These are phyloP conservation scores for Lophium mytilinum DNA, from an alignment of 495 filamentous ascomycete species.

Conservation along the genomic window DNA sequence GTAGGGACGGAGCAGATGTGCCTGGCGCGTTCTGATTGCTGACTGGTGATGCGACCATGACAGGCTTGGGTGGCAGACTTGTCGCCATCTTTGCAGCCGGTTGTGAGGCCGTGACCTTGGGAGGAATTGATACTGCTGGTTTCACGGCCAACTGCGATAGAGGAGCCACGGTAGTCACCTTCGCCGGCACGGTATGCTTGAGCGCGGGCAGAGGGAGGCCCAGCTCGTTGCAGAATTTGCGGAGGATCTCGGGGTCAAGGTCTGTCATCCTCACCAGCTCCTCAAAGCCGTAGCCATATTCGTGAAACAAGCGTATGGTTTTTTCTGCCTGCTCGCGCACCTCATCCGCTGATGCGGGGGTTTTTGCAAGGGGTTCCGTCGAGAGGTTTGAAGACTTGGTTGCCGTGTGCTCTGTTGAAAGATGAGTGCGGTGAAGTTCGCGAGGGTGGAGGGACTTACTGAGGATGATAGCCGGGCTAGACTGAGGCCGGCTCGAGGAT, in stretches of 20 bases:
- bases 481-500: too few relatives aligned
- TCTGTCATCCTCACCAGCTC: conserved; percentile 61
- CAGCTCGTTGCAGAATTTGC: conserved; percentile 56
- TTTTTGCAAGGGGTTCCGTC: too few relatives aligned
- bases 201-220: conserved; percentile 22
- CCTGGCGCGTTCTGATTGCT: not conserved
- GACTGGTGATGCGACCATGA: conserved; percentile 4
- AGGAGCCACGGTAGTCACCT: not conserved
- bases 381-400: too few relatives aligned
- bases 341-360: not conserved
- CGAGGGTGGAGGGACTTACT: too few relatives aligned
- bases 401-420: too few relatives aligned
- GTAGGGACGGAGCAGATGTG: conserved; percentile 17
- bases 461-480: too few relatives aligned
- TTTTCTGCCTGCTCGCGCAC: conserved; percentile 10
- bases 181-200: too few relatives aligned
- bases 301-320: conserved; percentile 13
- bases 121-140: not conserved
- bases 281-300: conserved; percentile 45
- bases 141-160: not conserved
- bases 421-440: too few relatives aligned
- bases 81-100: too few relatives aligned
- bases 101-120: not conserved
- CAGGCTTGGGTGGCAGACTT: not conserved
- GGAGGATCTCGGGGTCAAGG: conserved; percentile 54